Conservation (phyloP, 2,329 filamentous ascomycete species). For the Myriosclerotinia scirpicola region DNA sequence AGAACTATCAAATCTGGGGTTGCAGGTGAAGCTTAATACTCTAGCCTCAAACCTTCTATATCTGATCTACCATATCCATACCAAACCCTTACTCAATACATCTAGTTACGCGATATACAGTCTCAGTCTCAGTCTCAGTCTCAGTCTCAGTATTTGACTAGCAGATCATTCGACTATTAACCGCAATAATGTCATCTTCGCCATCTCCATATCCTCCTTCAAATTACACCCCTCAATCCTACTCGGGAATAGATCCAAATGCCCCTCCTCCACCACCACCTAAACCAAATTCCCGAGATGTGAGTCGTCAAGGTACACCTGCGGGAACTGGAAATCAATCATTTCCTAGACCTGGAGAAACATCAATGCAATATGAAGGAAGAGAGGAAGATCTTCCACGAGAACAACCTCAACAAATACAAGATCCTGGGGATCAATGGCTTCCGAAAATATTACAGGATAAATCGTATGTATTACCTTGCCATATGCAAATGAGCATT, state of each 20-base stretch:
- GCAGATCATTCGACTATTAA: not conserved
- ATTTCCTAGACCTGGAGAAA: conserved; percentile 35
- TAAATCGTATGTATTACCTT: conserved; percentile 66
- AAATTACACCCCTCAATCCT: conserved; percentile 34
- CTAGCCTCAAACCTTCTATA: not conserved
- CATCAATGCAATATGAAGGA: conserved; percentile 27
- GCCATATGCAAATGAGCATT: not conserved
- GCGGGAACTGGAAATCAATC: conserved; percentile 43
- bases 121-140: too few species aligned
- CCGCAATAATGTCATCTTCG: conserved; percentile 29
- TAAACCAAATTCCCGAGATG: conserved; percentile 68
- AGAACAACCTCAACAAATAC: conserved; percentile 41
- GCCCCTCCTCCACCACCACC: conserved; percentile 69
- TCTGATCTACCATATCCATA: not conserved
- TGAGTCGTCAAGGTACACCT: conserved; percentile 66
- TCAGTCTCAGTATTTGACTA: not conserved
- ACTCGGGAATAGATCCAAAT: conserved; percentile 46
- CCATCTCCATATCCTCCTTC: conserved; percentile 28
- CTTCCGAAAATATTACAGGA: conserved; percentile 74
- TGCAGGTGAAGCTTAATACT: not conserved
- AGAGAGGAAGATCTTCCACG: conserved; percentile 26
- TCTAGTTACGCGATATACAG: not conserved
- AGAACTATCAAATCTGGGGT: too few species aligned
- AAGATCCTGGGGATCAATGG: conserved; percentile 71
- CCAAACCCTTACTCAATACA: not conserved